Evolutionary conservation across 176 grass and related monocot species (phyloP), one percentile per base, ranked within the genome.

Genomic region (Oryza meridionalis): DNA sequence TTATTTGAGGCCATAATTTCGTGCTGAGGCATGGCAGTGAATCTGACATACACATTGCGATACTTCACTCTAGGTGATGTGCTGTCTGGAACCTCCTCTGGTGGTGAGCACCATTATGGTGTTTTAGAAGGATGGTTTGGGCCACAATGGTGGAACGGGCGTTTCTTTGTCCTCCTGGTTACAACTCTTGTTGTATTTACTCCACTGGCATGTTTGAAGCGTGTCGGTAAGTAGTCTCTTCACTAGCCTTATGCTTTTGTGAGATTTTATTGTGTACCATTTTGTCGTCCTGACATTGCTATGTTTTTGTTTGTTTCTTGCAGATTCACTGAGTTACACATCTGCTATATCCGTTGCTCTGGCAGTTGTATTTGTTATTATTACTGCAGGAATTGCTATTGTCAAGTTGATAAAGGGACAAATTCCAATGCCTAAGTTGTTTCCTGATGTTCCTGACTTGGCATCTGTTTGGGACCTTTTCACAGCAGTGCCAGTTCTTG

Each of bases 71-170:
- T 29, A 98, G 93, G 96, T 84, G 96, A 98, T 65, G 93, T 95
- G 82, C 91, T 98, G 46, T 98, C 96, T 69, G 93, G 96, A 82
- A 93, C 96, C 49, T 81, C 80, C 69, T 91, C 96, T 17, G 81
- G 70, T 62, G 96, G 91, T 24, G 79, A 86, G 42, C 93, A 95
- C 70, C 96, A 98, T 46, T 98, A 70, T 24, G 96, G 96, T 84
- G 89, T 95, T 4, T 62, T 98, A 53, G 96, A 98, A 93, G 96
- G 93, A 49, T 98, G 96, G 96, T 98, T 98, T 70, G 96, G 96
- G 21, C 47, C 76, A 3, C 89, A 93, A 19, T 98, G 96, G 96
- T 98, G 96, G 96, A 98, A 93, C 62, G 80, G 89, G 15, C 91
- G 96, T 17, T 95, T 98, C 77, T 75, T 92, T 76, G 80, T 95